Base-by-base conservation (phyloP, 2,329 filamentous ascomycete genomes). In the Ophiostoma sp. region DNA sequence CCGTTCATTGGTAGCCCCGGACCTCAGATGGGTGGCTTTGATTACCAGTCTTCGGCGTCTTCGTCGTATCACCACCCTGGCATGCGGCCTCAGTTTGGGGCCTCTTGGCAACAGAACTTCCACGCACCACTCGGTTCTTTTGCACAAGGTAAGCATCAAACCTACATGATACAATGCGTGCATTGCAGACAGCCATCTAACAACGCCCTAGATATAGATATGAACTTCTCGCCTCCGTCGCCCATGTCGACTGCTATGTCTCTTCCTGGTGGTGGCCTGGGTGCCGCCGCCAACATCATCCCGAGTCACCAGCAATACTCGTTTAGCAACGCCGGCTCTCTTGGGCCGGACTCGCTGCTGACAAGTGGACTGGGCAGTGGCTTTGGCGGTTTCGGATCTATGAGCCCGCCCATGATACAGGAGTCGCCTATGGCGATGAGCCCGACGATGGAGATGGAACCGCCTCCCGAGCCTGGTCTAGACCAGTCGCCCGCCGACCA, bases 401-500 rank as follows among this genome's bases (percentile, higher is more conserved):
- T 73, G 69, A 73, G 72, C 60, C 72, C 73, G 2, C 66, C 71
- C 7, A 58, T 71, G 12, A 47, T 71, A 1, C 70, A 70, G n/a
- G 69, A 69, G 18, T 71, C 73, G 52, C 64, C 72, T 70, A n/a
- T 65, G 64, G 52, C 65, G 5, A 58, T 52, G 47, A 52, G 40
- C 40, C 40, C 52, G 44, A 44, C 47, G n/a, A 60, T 55, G 52
- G 71, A 70, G 36, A 36, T 52, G 16, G 41, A 36, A 8, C 40
- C 66, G 0, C 67, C 69, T 1, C 42, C 67, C 0, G 72, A 73
- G 27, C 55, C 68, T 1, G 71, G 71, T 16, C 70, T 69, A 12
- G 67, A 66, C 27, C 71, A 72, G 66, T 73, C 73, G 3, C 73
- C 73, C 5, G 73, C 71, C 1, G 72, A 73, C 14, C 73, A 74